Evolutionary conservation across 768 basidiomycete genomes (phyloP).

Genomic region (Hygrophorus russula): DNA sequence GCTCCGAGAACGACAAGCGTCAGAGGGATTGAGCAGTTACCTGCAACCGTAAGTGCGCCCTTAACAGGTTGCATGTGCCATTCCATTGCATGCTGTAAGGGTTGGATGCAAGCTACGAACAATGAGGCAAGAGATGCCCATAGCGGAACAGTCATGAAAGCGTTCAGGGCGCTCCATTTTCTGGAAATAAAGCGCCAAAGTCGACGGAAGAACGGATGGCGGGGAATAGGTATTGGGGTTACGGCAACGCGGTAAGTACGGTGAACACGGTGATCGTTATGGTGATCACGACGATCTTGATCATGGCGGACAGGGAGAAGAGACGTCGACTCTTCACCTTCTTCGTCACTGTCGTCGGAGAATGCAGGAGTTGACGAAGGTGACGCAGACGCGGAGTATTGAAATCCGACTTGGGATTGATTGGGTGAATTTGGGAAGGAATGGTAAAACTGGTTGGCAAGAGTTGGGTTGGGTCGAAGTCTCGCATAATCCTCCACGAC

Average conservation of each 20-base stretch:
- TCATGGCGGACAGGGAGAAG: too few relatives aligned
- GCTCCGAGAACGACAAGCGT: conserved; percentile 89
- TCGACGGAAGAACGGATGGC: conserved; percentile 12
- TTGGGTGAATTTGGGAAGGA: conserved; percentile 57
- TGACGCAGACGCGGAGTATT: conserved; percentile 11
- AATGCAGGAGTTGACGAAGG: background rate
- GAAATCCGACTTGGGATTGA: conserved; percentile 24
- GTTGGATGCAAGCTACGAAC: conserved; percentile 64
- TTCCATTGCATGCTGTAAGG: conserved; percentile 63
- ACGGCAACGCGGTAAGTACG: background rate
- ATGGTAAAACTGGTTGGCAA: conserved; percentile 39
- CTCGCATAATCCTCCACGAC: conserved; percentile 1
- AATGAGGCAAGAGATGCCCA: conserved; percentile 71
- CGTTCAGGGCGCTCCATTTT: conserved; percentile 33
- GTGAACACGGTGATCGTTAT: conserved; percentile 6
- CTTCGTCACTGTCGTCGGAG: conserved; percentile 7
- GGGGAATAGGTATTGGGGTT: background rate
- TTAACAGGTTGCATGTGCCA: conserved; percentile 54
- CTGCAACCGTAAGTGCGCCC: conserved; percentile 54
- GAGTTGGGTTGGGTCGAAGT: conserved; percentile 10
- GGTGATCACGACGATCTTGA: conserved; percentile 8
- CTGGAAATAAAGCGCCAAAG: conserved; percentile 15
- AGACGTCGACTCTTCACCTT: conserved; percentile 13
- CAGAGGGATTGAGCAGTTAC: conserved; percentile 76
- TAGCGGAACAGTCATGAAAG: conserved; percentile 85